Conservation (phyloP, 1,284 basidiomycete genomes). For the Somion occarium region DNA sequence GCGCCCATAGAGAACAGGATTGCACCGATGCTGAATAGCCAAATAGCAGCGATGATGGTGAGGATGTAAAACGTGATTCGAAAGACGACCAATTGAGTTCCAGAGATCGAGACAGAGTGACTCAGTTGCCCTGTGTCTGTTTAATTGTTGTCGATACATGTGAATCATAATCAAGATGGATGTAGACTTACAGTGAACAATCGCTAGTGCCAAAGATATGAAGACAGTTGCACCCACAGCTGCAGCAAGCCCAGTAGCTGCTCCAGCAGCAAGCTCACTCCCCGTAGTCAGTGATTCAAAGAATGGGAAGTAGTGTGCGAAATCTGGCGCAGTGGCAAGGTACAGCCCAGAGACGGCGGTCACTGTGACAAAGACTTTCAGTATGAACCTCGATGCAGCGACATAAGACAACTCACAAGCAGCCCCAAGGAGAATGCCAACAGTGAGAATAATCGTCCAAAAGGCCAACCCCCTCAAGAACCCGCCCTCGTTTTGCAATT, state of each 20-base stretch:
- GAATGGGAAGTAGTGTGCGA: constrained; percentile 66
- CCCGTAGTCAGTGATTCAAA: constrained; percentile 47
- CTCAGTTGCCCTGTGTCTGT: constrained; percentile 46
- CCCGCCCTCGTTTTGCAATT: constrained; percentile 58
- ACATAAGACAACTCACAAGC: constrained; percentile 46
- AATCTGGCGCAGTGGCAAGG: constrained; percentile 63
- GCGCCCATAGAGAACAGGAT: constrained; percentile 62
- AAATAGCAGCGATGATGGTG: constrained; percentile 47
- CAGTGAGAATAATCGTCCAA: constrained; percentile 50
- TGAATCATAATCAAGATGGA: background rate
- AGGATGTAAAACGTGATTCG: constrained; percentile 67
- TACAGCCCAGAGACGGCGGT: constrained; percentile 65
- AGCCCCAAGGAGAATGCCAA: constrained; percentile 48
- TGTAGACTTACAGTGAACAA: constrained; percentile 56
- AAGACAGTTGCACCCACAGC: constrained; percentile 58
- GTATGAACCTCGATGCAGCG: constrained; percentile 3
- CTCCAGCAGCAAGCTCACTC: constrained; percentile 50
- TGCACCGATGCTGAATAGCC: constrained; percentile 62
- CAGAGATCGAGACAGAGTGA: constrained; percentile 58
- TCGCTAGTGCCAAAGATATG: constrained; percentile 45
- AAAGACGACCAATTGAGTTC: constrained; percentile 55
- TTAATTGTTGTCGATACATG: background rate
- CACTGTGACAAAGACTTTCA: constrained; percentile 36
- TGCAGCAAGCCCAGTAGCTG: constrained; percentile 65
- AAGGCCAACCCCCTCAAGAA: constrained; percentile 40